Evolutionary conservation across 1,139 yeast genomes (phyloP).

Genomic region (Kodamaea derodonti): DNA sequence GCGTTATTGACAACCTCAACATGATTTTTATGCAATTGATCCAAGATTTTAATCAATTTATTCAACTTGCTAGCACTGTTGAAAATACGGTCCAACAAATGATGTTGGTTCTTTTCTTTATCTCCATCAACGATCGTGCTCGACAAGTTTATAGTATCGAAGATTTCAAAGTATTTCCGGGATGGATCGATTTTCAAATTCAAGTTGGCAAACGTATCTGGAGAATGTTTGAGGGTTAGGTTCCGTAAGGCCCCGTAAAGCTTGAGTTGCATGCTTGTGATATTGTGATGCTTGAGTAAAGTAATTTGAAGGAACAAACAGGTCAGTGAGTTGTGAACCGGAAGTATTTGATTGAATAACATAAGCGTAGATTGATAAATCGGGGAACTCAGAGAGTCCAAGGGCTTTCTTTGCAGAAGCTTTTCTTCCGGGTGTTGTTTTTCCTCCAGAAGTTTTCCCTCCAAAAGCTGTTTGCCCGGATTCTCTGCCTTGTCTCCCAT

Average conservation of each 20-base stretch:
- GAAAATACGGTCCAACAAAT: constrained; percentile 25
- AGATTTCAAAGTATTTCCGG: constrained; percentile 26
- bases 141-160: constrained; percentile 24
- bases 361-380: constrained; percentile 29
- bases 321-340: constrained; percentile 33
- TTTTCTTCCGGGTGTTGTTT: not conserved
- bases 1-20: constrained; percentile 27
- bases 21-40: constrained; percentile 28
- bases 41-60: constrained; percentile 30
- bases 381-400: not conserved
- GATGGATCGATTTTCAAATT: constrained; percentile 20
- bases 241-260: constrained; percentile 31
- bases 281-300: constrained; percentile 19
- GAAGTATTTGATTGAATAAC: constrained; percentile 33
- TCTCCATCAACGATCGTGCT: constrained; percentile 15
- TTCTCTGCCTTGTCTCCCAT: not conserved
- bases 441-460: constrained; percentile 9
- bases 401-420: constrained; percentile 5
- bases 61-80: constrained; percentile 30
- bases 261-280: constrained; percentile 25
- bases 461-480: not conserved
- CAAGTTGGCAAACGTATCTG: constrained; percentile 15
- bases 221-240: constrained; percentile 13
- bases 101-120: constrained; percentile 4
- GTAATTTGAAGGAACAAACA: constrained; percentile 32